Evolutionary conservation across 2,329 filamentous ascomycete genomes (phyloP), one percentile per base, ranked within the genome.

Genomic region (Hortaea sp.): DNA sequence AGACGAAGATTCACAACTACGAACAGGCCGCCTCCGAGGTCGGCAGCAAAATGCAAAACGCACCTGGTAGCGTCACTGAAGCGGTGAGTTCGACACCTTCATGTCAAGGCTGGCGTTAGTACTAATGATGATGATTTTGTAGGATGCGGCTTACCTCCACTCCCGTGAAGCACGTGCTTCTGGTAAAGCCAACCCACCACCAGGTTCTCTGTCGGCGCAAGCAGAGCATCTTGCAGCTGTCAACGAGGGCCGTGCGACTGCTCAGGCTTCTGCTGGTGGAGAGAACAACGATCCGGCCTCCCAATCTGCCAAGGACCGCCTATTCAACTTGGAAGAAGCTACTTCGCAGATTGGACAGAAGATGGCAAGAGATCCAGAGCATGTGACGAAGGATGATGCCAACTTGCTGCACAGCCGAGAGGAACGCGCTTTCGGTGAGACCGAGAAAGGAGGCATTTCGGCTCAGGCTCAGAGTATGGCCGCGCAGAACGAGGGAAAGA

Each of bases 101-200:
- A 29, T 42, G 12, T 10, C 10, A 42, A n/a, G 10, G 4, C 10
- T 28, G 20, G 20, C 20, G 20, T 20, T 20, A 20, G 20, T 20
- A 20, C 20, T 20, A 20, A 20, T 4, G 20, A 20, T 20, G 20
- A 20, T 20, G 20, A 20, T 2, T 20, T 20, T 20, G 4, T 20
- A 63, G 42, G 67, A 70, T 45, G 67, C 67, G 29, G 58, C 65
- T 43, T 61, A 62, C 42, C 60, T 70, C 28, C 66, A 69, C 47
- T 67, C 65, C 29, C 65, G 67, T 40, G 67, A 70, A 51, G 62
- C 64, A 45, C 63, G 66, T 31, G 63, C 48, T 13, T 52, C 48
- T 5, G 59, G 59, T 27, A 52, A 58, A 37, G 49, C 42, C 5
- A 51, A 62, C 34, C 59, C 60, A 6, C 57, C 56, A 3, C 42